Evolutionary conservation across 2,329 filamentous ascomycete genomes (phyloP), one percentile per base, ranked within the genome.

Genomic region (Sclerotinia borealis): DNA sequence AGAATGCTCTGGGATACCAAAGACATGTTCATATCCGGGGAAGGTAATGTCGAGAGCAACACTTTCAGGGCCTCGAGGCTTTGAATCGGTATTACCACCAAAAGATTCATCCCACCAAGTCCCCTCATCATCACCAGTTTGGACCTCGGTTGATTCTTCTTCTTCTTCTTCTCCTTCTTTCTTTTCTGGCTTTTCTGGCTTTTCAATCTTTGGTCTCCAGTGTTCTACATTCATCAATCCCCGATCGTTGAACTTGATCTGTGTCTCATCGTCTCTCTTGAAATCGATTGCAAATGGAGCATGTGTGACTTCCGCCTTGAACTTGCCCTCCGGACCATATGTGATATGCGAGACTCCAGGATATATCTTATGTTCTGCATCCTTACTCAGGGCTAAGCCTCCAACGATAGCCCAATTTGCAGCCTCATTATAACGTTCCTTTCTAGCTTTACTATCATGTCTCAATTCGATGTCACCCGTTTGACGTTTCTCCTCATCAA

Each of bases 41-140:
- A 99, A 99, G 0, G 89, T 88, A 70, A 99, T 93, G 74, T 99
- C 95, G 64, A 99, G 78, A 17, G 85, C 92, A 50, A 99, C 82
- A 74, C 93, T 95, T 77, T 99, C 95, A 0, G 95, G 95, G 1
- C 95, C 95, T 72, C 87, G 87, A n/a, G 95, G 93, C 77, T 99
- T 99, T 6, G 88, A 85, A 76, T 99, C 95, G 0, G 93, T 98
- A 75, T 95, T 96, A 66, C 93, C 93, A 68, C 93, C 93, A 76
- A 99, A 99, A 0, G 84, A 85, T 79, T 99, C 95, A 8, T 99
- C 95, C 95, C 95, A 99, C 92, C 92, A 97, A 4, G 93, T 97
- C 77, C 88, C 90, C 74, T 97, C 90, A 68, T 95, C 90, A 67
- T 89, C 85, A 17, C 80, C 81, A 13, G 78, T 72, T 65, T 65